These are phyloP conservation scores for Glycine soja DNA, from an alignment of 306 rosid genomes.

Conservation along the genomic window DNA sequence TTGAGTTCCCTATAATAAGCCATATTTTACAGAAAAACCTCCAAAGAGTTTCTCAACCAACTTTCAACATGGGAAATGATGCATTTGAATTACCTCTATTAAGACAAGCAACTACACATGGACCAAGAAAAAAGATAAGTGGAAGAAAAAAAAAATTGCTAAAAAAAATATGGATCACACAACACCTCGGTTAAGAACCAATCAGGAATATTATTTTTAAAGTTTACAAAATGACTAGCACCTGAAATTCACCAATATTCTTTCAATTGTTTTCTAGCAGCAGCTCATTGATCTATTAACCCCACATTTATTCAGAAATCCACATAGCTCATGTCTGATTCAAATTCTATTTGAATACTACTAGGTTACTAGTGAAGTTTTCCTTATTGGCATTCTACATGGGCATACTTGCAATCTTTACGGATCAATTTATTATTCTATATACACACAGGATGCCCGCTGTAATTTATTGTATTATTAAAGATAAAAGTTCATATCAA, in stretches of 20 bases:
- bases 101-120: not conserved
- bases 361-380: not conserved
- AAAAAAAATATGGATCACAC: not conserved
- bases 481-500: conserved; percentile 29
- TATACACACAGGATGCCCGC: not conserved
- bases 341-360: conserved; percentile 19
- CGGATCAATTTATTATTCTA: conserved; percentile 1
- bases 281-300: not conserved
- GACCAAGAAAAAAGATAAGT: not conserved
- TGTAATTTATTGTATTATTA: not conserved
- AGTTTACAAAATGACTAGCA: not conserved
- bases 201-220: not conserved
- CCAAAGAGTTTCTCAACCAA: conserved; percentile 24
- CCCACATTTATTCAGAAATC: not conserved
- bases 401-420: conserved; percentile 11
- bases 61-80: not conserved
- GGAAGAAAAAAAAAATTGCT: not conserved
- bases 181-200: not conserved
- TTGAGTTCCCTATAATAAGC: not conserved
- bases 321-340: not conserved
- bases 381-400: not conserved
- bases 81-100: not conserved
- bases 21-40: not conserved
- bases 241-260: not conserved
- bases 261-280: not conserved